phyloP scores from a whole-genome alignment of 1,284 basidiomycete genomes.

The Apiotrichum domesticum region DNA sequence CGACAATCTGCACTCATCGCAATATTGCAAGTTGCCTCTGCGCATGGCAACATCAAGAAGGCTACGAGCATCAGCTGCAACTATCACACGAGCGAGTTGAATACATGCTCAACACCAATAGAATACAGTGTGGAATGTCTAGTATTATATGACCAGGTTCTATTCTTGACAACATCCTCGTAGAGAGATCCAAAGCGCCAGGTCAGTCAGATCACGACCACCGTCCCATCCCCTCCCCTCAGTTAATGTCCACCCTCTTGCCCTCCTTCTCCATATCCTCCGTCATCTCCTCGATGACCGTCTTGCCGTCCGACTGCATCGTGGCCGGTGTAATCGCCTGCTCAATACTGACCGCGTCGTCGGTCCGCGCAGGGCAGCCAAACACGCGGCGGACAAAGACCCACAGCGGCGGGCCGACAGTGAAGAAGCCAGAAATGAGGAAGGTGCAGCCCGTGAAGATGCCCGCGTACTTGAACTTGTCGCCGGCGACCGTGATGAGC shows the following conservation, averaged over 20 bases:
- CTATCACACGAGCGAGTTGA: too few species aligned
- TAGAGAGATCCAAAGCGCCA: too few species aligned
- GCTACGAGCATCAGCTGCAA: too few species aligned
- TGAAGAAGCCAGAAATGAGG: constrained; percentile 21
- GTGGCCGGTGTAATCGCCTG: not conserved
- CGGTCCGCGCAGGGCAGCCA: not conserved
- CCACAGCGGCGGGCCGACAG: constrained; percentile 13
- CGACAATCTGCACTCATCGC: too few species aligned
- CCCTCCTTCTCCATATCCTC: not conserved
- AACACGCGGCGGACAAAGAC: not conserved
- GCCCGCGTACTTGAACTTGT: constrained; percentile 29
- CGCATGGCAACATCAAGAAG: too few species aligned
- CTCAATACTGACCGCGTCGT: not conserved
- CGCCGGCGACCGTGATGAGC: constrained; percentile 18
- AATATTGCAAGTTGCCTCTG: too few species aligned
- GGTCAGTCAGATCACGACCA: too few species aligned
- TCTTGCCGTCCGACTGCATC: constrained; percentile 1
- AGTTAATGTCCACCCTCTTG: not conserved
- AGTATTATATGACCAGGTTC: too few species aligned
- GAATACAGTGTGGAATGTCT: too few species aligned
- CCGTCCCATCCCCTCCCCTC: too few species aligned
- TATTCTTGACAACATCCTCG: too few species aligned
- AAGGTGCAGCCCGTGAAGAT: constrained; percentile 30
- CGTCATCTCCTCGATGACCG: not conserved
- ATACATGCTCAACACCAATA: too few species aligned